Base-by-base conservation (phyloP, 129 eudicot genomes). In the Artemisia tridentata region DNA sequence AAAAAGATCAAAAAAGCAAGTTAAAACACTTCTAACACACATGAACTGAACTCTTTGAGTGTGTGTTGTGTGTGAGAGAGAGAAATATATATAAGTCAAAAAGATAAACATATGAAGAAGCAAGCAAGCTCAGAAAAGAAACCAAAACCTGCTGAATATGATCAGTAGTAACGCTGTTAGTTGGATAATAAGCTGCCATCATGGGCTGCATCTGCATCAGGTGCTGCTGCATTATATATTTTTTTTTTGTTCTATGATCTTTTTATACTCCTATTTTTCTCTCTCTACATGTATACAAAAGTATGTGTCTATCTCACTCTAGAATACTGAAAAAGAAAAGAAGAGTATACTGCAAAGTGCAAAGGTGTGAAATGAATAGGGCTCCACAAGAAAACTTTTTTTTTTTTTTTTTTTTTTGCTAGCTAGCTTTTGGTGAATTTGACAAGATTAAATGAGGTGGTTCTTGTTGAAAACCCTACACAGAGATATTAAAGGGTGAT, bases 141-240 rank as follows among this genome's bases (percentile, higher is more conserved):
- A 55, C 45, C 45, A 72, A 88, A 38, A 38, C 98, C 96, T 90
- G 98, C 79, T 93, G 98, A 87, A 93, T 93, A 79, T 85, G 96
- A 90, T 89, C 96, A 89, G 97, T 89, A 43, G 98, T 93, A 87
- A 87, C 95, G 92, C 85, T 89, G 96, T 82, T 89, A 84, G 75
- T 87, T 76, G 92, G 91, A 80, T 93, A 89, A 78, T 93, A 89
- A 80, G 98, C 90, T 85, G 96, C 96, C 98, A 93, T 93, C 88
- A 93, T 89, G 91, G 96, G 96, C 86, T 88, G 98, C 95, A 88
- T 88, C 95, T 89, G 98, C 92, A 92, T 89, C 96, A 92, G 98
- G 98, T 93, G 97, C 98, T 91, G 98, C 89, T 88, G 91, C 95
- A 84, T 78, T 38, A 38, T 38, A 7, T 38, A 38, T 38, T 1